A percentile compares a stretch with the other conserved stretches of the same genome.
These are phyloP conservation scores for Sungouiozyma intestinalis DNA, from an alignment of 805 yeast genomes.

Conservation along the genomic window DNA sequence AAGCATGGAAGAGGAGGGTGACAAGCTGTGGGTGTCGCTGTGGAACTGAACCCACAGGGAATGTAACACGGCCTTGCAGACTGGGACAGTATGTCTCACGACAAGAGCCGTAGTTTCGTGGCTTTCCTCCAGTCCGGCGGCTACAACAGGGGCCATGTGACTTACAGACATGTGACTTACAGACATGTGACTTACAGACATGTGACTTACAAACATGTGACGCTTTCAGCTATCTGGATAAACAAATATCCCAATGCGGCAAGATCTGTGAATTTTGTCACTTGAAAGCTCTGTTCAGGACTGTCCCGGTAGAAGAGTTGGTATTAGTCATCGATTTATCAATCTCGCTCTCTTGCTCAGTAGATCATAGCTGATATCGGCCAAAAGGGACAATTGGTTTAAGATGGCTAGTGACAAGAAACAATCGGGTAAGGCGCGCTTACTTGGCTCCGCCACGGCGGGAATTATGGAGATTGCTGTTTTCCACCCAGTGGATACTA, in stretches of 20 bases:
- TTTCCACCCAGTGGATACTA: conserved; percentile 98
- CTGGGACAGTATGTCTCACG: no score
- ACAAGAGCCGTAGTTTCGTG: no score
- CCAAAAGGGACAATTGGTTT: background rate
- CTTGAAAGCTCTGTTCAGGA: background rate
- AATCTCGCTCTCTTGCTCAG: background rate
- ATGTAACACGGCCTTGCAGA: no score
- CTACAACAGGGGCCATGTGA: no score
- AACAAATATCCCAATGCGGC: background rate
- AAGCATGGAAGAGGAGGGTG: no score
- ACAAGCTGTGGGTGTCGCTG: no score
- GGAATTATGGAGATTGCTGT: conserved; percentile 95
- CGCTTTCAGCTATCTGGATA: background rate
- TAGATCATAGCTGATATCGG: background rate
- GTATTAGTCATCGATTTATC: no score
- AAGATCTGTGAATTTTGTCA: background rate
- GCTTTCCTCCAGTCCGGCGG: no score
- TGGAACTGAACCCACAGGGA: no score
- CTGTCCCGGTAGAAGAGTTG: background rate
- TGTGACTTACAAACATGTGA: no score
- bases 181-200: no score
- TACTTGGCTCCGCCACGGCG: conserved; percentile 93
- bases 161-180: no score
- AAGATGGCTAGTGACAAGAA: conserved; percentile 47
- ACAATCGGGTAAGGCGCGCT: conserved; percentile 78